A percentile compares a stretch with the other conserved stretches of the same genome.
These are phyloP conservation scores for Phytophthora meadii DNA, from an alignment of 352 stramenopile genomes.

Conservation along the genomic window DNA sequence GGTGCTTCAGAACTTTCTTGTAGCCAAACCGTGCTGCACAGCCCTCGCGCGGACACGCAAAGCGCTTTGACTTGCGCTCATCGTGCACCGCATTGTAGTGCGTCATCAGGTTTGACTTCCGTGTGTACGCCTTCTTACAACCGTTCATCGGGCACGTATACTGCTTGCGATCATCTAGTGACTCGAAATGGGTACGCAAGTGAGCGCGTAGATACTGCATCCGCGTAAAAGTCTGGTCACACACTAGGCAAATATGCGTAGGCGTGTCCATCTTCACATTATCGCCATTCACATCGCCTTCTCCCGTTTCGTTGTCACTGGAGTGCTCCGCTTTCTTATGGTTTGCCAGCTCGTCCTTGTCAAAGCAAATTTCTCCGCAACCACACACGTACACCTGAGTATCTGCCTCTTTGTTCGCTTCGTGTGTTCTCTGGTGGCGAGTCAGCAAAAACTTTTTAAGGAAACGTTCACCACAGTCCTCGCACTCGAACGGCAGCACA, in stretches of 20 bases:
- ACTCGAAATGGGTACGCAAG: slow-evolving; percentile 68
- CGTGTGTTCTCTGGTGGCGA: slow-evolving; percentile 57
- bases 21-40: slow-evolving; percentile 76
- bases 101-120: slow-evolving; percentile 75
- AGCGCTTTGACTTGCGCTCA: slow-evolving; percentile 60
- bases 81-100: slow-evolving; percentile 82
- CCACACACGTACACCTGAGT: slow-evolving; percentile 62
- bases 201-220: slow-evolving; percentile 68
- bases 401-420: slow-evolving; percentile 29
- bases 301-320: slow-evolving; percentile 4
- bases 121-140: slow-evolving; percentile 75
- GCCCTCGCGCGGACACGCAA: slow-evolving; percentile 62
- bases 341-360: slow-evolving; percentile 43
- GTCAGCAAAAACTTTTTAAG: slow-evolving; percentile 67
- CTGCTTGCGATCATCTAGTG: slow-evolving; percentile 67
- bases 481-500: slow-evolving; percentile 74
- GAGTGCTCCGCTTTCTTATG: slow-evolving; percentile 51
- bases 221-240: slow-evolving; percentile 53
- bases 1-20: slow-evolving; percentile 72
- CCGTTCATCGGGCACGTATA: slow-evolving; percentile 62
- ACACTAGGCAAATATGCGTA: slow-evolving; percentile 57
- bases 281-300: not conserved
- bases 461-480: slow-evolving; percentile 64
- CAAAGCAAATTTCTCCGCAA: slow-evolving; percentile 68
- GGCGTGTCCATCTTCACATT: slow-evolving; percentile 2